Evolutionary conservation across 331 rosid species (phyloP), one percentile per base, ranked within the genome.

Genomic region (Dryas integrifolia): DNA sequence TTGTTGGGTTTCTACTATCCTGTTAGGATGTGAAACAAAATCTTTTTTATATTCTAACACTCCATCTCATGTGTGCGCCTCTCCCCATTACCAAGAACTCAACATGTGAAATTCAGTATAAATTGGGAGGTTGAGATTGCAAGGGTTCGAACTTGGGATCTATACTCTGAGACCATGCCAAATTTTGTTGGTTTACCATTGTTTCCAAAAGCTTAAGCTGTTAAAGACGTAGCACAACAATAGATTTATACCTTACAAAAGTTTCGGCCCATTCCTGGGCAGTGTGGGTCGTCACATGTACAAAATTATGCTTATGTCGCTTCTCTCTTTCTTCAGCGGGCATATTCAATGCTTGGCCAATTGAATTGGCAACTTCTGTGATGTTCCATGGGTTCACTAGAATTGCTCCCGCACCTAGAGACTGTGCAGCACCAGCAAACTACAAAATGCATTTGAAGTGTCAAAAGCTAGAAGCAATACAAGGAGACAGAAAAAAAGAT

Each of bases 361-460:
- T 94, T 65, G 97, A 86, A 59, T 77, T 35, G 57, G 98, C 96
- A 63, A 94, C 98, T 69, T 89, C 89, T 47, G 92, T 85, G 76
- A 94, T 85, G 80, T 94, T 94, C 98, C 96, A 91, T 6, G 98
- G 98, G 83, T 94, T 94, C 81, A 94, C 97, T 58, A 89, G 86
- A 75, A 94, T 75, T 47, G 98, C 98, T 77, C 98, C 97, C 41
- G 97, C 97, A 77, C 98, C 98, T 66, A 94, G 89, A 65, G 98
- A 94, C 81, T 94, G 98, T n/a, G 98, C 98, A 41, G 98, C 98
- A 35, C 98, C 98, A 60, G 98, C 98, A 85, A 94, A 94, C 97
- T 95, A 75, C 82, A 87, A 72, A 73, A 60, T 60, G 69, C 47
- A 81, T 30, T 65, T 48, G 44, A 51, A 71, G 71, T 71, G 68